Base-by-base conservation (phyloP, 371 early-diverging fungal species). In the Massospora cicadina region DNA sequence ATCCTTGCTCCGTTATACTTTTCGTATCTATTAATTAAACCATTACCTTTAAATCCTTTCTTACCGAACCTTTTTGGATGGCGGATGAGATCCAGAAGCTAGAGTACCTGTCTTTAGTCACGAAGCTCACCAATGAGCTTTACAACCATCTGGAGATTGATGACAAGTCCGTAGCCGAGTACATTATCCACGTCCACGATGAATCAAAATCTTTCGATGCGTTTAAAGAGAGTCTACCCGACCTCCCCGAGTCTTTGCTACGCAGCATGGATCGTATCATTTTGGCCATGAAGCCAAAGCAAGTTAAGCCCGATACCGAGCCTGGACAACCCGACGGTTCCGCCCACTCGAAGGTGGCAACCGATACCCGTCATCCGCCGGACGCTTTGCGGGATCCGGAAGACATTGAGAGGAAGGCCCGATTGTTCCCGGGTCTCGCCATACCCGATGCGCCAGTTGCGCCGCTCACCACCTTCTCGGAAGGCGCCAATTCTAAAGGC, bases 101-200 rank as follows among this genome's bases (percentile, higher is more conserved):
- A 28, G 98, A 94, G 71, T 80, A 85, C 65, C 80, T 93, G 63
- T 87, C 91, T 58, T 77, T 96, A 59, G 89, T 96, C n/a, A 82
- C 85, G 70, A 92, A 93, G 73, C 83, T 96, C 64, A 80, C 89
- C 29, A 86, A 80, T 67, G 98, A 98, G 74, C 76, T 98, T 28
- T 71, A 83, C 56, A 96, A 95, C 73, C 96, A 96, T 71, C 86
- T 83, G 13, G 93, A 90, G n/a, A 76, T 95, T 65, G 81, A 83
- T 63, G 96, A 95, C 75, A 91, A 89, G 73, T 84, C 77, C 5
- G 66, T 77, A 73, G 89, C 90, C 64, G 90, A 91, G 67, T 91
- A 81, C 68, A 78, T 91, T 56, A 79, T 91, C 32, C 77, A 83
- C 64, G 68, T 90, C 31, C 89, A 90, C 65, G 81, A 82, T 29